A percentile compares a stretch with the other conserved stretches of the same genome.
phyloP scores from a whole-genome alignment of 805 yeast species.

The Candida pseudofarinosa region DNA sequence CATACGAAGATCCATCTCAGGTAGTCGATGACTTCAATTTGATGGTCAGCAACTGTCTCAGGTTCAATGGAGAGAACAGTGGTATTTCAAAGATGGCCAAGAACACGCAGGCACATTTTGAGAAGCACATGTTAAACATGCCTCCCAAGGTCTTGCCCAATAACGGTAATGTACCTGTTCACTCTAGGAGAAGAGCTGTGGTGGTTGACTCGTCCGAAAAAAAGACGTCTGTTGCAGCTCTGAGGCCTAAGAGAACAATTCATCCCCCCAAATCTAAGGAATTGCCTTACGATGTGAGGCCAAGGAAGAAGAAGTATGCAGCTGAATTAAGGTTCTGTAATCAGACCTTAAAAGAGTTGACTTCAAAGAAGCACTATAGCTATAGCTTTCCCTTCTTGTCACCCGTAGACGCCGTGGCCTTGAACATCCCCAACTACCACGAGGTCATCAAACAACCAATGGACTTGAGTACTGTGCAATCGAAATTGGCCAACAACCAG shows the following conservation, averaged over 20 bases:
- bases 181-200: conserved; percentile 20
- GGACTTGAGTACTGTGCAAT: conserved; percentile 85
- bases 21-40: conserved; percentile 75
- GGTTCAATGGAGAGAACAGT: conserved; percentile 81
- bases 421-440: conserved; percentile 85
- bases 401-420: conserved; percentile 94
- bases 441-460: conserved; percentile 88
- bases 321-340: conserved; percentile 86
- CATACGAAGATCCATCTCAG: conserved; percentile 67
- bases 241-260: conserved; percentile 91
- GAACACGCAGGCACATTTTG: conserved; percentile 86
- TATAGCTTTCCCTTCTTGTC: conserved; percentile 86
- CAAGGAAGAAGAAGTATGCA: conserved; percentile 86
- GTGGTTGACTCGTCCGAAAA: conserved; percentile 14
- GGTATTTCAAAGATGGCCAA: conserved; percentile 88
- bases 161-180: conserved; percentile 11
- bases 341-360: conserved; percentile 75
- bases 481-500: conserved; percentile 77
- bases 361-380: conserved; percentile 75
- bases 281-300: conserved; percentile 84
- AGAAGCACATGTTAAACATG: conserved; percentile 87
- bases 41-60: conserved; percentile 78
- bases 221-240: conserved; percentile 63
- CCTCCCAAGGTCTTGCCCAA: conserved; percentile 54
- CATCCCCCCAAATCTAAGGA: conserved; percentile 97